These are phyloP conservation scores for Parmelia sp. DNA, from an alignment of 495 filamentous ascomycete species.

Conservation along the genomic window DNA sequence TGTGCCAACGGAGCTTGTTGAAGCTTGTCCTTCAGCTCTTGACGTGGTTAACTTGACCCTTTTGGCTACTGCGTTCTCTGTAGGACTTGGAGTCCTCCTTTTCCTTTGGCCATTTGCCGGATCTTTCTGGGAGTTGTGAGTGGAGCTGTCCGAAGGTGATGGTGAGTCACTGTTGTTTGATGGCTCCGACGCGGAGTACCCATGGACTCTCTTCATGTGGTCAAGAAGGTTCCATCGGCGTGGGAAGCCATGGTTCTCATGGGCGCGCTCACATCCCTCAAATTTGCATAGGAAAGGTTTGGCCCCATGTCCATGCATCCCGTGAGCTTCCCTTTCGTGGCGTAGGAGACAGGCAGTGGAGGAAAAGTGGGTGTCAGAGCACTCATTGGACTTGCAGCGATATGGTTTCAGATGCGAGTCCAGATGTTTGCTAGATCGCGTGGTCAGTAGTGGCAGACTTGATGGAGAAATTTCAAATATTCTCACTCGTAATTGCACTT, in stretches of 20 bases:
- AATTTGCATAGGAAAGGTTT: constrained; percentile 83
- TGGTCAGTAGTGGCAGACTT: constrained; percentile 31
- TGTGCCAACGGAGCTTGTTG: background rate
- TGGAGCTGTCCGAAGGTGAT: constrained; percentile 12
- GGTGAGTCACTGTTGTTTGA: constrained; percentile 18
- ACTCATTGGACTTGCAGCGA: constrained; percentile 74
- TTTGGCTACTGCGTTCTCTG: constrained; percentile 15
- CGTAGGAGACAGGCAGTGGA: constrained; percentile 92
- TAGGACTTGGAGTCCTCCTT: constrained; percentile 21
- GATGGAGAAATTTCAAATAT: constrained; percentile 18
- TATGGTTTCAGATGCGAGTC: constrained; percentile 94
- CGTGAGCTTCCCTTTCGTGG: constrained; percentile 89
- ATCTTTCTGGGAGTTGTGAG: background rate
- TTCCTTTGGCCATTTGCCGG: constrained; percentile 16
- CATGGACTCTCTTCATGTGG: constrained; percentile 91
- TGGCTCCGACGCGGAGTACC: constrained; percentile 47
- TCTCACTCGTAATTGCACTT: constrained; percentile 97
- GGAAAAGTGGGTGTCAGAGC: constrained; percentile 70
- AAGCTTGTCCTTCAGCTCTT: background rate
- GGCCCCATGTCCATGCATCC: constrained; percentile 87
- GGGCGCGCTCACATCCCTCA: constrained; percentile 73
- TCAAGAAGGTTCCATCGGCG: constrained; percentile 89
- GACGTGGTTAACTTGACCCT: constrained; percentile 15
- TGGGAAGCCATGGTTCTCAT: constrained; percentile 78
- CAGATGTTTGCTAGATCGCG: constrained; percentile 70